Percentiles rank a stretch among this genome's conserved stretches.
phyloP scores from a whole-genome alignment of 305 asterid genomes.

The Fraxinus angustifolia region DNA sequence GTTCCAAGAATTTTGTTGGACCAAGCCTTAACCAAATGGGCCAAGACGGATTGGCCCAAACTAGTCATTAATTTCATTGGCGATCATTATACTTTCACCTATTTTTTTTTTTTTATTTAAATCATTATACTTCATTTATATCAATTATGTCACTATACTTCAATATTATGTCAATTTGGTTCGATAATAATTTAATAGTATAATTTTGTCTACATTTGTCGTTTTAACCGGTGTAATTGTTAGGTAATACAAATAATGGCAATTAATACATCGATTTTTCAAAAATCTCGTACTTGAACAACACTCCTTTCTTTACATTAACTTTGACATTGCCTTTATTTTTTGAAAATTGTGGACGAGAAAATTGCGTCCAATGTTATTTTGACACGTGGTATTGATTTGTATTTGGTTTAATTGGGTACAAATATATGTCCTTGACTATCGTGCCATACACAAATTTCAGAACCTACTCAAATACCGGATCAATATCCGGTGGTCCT shows the following conservation, averaged over 20 bases:
- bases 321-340: too few relatives aligned
- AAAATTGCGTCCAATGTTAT: too few relatives aligned
- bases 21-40: not conserved
- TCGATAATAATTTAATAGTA: not conserved
- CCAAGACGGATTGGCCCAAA: not conserved
- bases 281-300: not conserved
- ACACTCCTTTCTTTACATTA: not conserved
- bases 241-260: not conserved
- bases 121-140: too few relatives aligned
- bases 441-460: constrained; percentile 20
- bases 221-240: not conserved
- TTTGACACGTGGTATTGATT: too few relatives aligned
- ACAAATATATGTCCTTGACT: not conserved
- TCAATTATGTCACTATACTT: not conserved
- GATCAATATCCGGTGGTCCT: constrained; percentile 24
- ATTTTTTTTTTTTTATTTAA: not conserved
- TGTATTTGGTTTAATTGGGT: not conserved
- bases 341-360: not conserved
- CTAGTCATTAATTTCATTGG: not conserved
- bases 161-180: not conserved
- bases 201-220: not conserved
- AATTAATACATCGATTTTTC: too few relatives aligned
- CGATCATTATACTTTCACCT: not conserved
- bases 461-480: not conserved
- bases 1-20: not conserved